phyloP scores from a whole-genome alignment of 495 filamentous ascomycete species.

The Penicillium herquei region DNA sequence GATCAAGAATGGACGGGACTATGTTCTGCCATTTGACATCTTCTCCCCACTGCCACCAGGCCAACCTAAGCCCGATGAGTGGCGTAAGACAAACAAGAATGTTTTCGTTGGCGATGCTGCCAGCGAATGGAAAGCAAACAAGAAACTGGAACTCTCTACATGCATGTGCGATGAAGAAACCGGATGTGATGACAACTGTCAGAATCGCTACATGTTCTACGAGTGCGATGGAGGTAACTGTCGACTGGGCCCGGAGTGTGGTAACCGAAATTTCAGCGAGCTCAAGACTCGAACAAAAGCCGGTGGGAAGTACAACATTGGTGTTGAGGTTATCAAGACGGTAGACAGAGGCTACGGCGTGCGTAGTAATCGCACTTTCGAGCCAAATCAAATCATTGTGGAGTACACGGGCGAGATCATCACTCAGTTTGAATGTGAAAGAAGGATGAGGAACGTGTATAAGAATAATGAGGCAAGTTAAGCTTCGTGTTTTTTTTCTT shows the following conservation, averaged over 20 bases:
- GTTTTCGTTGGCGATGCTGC: slow-evolving; percentile 88
- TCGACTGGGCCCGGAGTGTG: slow-evolving; percentile 69
- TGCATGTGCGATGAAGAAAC: slow-evolving; percentile 77
- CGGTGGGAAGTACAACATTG: slow-evolving; percentile 81
- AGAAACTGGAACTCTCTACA: slow-evolving; percentile 67
- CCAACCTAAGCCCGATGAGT: slow-evolving; percentile 87
- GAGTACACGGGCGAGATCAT: slow-evolving; percentile 98
- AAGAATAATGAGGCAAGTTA: slow-evolving; percentile 80
- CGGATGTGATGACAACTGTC: slow-evolving; percentile 85
- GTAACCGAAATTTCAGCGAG: slow-evolving; percentile 82
- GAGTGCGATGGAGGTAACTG: slow-evolving; percentile 94
- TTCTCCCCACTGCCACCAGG: slow-evolving; percentile 82
- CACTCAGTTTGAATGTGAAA: slow-evolving; percentile 87
- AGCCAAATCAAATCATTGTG: slow-evolving; percentile 91
- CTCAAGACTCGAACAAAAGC: slow-evolving; percentile 72
- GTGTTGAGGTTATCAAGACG: slow-evolving; percentile 94
- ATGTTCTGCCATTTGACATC: slow-evolving; percentile 84
- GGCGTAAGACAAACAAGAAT: slow-evolving; percentile 87
- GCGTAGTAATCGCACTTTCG: slow-evolving; percentile 82
- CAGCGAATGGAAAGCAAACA: slow-evolving; percentile 79
- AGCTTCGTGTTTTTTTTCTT: not conserved
- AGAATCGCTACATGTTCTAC: slow-evolving; percentile 94
- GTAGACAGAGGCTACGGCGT: slow-evolving; percentile 86
- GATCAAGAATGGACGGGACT: slow-evolving; percentile 69
- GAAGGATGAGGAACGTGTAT: slow-evolving; percentile 87